Evolutionary conservation across 768 basidiomycete genomes (phyloP), one percentile per base, ranked within the genome.

Genomic region (Ramaria sp.): DNA sequence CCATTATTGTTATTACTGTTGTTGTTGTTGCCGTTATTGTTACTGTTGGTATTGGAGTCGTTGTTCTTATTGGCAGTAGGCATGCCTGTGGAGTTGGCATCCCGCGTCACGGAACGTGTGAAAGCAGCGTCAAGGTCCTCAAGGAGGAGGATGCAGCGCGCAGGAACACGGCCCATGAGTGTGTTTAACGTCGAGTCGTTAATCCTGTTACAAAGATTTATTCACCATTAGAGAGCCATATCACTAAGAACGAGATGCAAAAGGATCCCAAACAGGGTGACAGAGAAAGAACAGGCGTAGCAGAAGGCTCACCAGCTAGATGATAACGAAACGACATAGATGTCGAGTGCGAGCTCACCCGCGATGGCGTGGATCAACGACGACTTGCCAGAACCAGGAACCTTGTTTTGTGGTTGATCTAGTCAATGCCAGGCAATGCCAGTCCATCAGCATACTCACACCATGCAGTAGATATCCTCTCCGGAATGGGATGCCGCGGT

Each of bases 91-190:
- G 72, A 69, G 50, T 70, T 71, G 58, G 78, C 76, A 60, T 85
- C 82, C 39, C 89, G 79, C 16, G 75, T 74, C 3, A 81, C 78
- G 59, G 83, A 87, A 48, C 88, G 76, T 15, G 85, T 85, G 64
- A 92, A 92, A 0, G 89, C 89, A 0, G 90, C 90, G 61, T 92
- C 89, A 43, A 95, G 79, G 66, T 95, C 92, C 65, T 95, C 92
- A 20, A 95, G 77, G 10, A 95, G 76, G 52, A 95, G 80, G 42
- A 95, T 87, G 65, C 86, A 89, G 16, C 83, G 80, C 32, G 85
- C 81, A 3, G 90, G 88, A 5, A 93, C 88, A 36, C 84, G 80
- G 27, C 88, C 85, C 83, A 95, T 89, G 36, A 94, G 78, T 9
- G 84, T 83, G 22, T 82, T 85, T 27, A 95, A 73, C 8, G 88